These are phyloP conservation scores for Allium sativum DNA, from an alignment of 106 monocot genomes.

Conservation along the genomic window DNA sequence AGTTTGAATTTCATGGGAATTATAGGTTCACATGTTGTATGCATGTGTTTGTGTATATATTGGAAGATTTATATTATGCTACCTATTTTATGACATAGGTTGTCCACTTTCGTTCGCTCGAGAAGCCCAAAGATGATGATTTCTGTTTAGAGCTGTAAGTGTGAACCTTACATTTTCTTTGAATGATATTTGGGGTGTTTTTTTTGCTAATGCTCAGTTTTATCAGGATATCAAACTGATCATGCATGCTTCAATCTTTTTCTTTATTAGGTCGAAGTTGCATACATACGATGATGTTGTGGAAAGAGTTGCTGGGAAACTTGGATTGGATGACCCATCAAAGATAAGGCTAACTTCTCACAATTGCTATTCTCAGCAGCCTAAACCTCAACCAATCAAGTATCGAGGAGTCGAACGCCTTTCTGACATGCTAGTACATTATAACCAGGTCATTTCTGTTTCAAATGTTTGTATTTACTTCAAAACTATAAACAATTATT, in stretches of 20 bases:
- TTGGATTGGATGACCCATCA: constrained; percentile 80
- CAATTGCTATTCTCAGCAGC: constrained; percentile 99
- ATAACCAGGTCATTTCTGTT: constrained; percentile 67
- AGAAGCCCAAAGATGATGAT: constrained; percentile 96
- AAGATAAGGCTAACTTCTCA: constrained; percentile 95
- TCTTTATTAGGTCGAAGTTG: constrained; percentile 65
- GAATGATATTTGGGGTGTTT: too few species aligned
- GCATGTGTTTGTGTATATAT: too few species aligned
- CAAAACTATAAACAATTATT: too few species aligned
- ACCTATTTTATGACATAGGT: constrained; percentile 33
- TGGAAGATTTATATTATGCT: too few species aligned
- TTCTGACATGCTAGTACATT: constrained; percentile 88
- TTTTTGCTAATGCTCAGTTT: neutral
- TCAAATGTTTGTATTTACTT: too few species aligned
- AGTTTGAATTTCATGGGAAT: too few species aligned
- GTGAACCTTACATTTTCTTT: neutral
- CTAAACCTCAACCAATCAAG: constrained; percentile 96
- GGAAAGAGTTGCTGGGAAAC: constrained; percentile 71
- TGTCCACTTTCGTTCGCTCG: constrained; percentile 88
- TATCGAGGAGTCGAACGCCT: constrained; percentile 88
- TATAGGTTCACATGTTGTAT: too few species aligned
- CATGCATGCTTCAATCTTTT: neutral
- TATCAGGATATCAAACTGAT: neutral
- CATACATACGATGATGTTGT: constrained; percentile 94
- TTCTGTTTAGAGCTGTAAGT: constrained; percentile 94